Base-by-base conservation (phyloP, 1,284 basidiomycete species). In the Fomitopsis schrenkii region DNA sequence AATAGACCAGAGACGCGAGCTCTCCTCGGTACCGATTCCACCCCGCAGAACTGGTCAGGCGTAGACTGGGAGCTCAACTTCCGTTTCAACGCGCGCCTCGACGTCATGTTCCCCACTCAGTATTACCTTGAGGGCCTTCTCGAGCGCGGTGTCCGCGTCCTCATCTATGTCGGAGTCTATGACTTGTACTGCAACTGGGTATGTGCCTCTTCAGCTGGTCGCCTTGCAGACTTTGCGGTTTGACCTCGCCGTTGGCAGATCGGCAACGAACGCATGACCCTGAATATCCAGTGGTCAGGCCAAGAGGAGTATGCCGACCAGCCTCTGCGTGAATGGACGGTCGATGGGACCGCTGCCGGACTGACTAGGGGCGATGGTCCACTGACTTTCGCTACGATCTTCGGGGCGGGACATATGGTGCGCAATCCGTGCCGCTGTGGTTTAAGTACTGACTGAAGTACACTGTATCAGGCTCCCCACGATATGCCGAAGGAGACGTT, bases 131-230 rank as follows among this genome's bases (percentile, higher is more conserved):
- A 83, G 1, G 85, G 79, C 1, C 80, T 95, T 40, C 83, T 95
- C 19, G 92, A 94, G 69, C 83, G 90, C 22, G 86, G 84, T 0
- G 77, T 95, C 33, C 77, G 82, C 6, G 85, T 88, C 3, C 80
- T 95, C 17, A 84, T 93, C 60, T 93, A 93, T 66, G 88, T 86
- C 3, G 90, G 90, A 1, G 80, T 79, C 2, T 83, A 85, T 60
- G 90, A 92, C 71, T 89, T 81, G 78, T 85, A 90, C 64, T 91
- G 90, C 70, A 92, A 91, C 73, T 88, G 87, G 81, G 75, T 91
- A 50, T 38, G 68, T 44, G 9, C 26, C 9, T 15, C 2, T 15
- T 2, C 22, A 22, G 22, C 22, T 30, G 14, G n/a, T 50, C 36
- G 30, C 17, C 40, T 52, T 33, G 30, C 26, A 6, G 10, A 28